Base-by-base conservation (phyloP, 306 rosid species). In the Prunus fruticosa region DNA sequence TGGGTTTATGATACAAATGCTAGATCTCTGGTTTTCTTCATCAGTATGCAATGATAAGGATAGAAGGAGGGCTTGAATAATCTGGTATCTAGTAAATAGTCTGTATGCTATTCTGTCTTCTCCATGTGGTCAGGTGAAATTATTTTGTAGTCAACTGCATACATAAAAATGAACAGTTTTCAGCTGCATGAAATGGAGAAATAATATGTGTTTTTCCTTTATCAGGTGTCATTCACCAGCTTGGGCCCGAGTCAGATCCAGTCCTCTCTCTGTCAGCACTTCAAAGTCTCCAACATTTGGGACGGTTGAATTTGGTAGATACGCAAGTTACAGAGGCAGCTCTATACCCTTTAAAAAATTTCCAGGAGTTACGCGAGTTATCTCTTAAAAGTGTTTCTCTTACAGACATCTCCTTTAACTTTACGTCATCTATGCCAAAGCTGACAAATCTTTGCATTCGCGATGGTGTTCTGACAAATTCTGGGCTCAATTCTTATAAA, bases 401-500 rank as follows among this genome's bases (percentile, higher is more conserved):
- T 50, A 86, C 97, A 4, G 97, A 95, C 76, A 58, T 79, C 32
- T 73, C 93, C 46, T 85, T 92, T 57, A 18, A 76, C 83, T 77
- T 89, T 78, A 70, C 86, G 78, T 92, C 98, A 69, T 84, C 87
- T 69, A 82, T 95, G 74, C 88, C 91, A 53, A 89, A 89, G 60
- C 80, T 95, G 76, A 85, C 74, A 82, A 86, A 82, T 79, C 89
- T 93, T 51, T 53, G 87, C 54, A 67, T 94, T 64, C 62, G 84
- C 49, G 96, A 92, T 66, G 95, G 93, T 67, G 86, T 94, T 58
- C 78, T 95, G 86, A 89, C 98, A 52, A 86, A 87, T 69, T 72
- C 71, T 76, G 97, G 91, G 38, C 90, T 95, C 53, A 78, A 74
- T 64, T 77, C 79, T 64, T 89, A 88, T 74, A 79, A 85, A 76